Percentiles rank a stretch among this genome's conserved stretches.
These are phyloP conservation scores for Papilionanthe hybrid DNA, from an alignment of 116 monocot species.

Conservation along the genomic window DNA sequence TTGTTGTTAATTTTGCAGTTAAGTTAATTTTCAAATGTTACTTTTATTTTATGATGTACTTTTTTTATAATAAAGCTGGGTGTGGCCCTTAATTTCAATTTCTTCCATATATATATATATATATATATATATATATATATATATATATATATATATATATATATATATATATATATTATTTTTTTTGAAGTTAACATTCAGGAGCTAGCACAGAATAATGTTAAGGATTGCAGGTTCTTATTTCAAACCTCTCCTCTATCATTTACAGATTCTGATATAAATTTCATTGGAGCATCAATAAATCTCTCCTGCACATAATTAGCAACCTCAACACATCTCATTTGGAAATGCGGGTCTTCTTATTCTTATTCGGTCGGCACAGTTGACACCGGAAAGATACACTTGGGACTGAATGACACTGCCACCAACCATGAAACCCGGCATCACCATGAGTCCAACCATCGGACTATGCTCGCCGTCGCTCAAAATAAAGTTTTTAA, in stretches of 20 bases:
- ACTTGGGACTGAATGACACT: constrained; percentile 70
- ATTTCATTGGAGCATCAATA: neutral
- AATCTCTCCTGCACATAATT: neutral
- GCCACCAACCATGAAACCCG: constrained; percentile 75
- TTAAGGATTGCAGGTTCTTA: neutral
- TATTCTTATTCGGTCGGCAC: constrained; percentile 36
- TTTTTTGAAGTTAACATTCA: no score
- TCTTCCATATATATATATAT: no score
- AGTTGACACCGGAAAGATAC: constrained; percentile 67
- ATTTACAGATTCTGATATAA: neutral
- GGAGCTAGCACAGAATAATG: neutral
- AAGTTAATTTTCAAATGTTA: no score
- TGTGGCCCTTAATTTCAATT: no score
- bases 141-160: no score
- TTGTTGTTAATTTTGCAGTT: no score
- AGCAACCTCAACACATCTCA: neutral
- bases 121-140: no score
- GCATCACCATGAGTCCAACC: constrained; percentile 96
- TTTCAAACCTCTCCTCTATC: neutral
- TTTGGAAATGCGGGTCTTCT: neutral
- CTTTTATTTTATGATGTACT: no score
- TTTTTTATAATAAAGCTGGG: no score
- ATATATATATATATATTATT: no score
- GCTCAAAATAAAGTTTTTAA: constrained; percentile 40
- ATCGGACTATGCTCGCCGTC: constrained; percentile 59